Base-by-base conservation (phyloP, 2,329 filamentous ascomycete species). In the Cryoendolithus antarcticus region DNA sequence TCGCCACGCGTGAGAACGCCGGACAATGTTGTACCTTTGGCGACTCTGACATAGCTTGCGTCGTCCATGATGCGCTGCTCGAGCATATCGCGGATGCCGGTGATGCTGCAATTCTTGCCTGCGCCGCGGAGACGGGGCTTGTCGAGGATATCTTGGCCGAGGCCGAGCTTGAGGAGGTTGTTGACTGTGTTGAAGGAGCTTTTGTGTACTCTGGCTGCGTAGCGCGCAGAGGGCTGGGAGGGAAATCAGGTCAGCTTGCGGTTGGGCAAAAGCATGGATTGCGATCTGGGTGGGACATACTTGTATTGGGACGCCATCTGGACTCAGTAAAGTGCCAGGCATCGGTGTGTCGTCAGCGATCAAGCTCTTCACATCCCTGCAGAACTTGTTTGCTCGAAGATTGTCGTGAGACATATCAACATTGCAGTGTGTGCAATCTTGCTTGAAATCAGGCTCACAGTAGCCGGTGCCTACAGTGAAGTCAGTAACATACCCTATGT, bases 291-390 rank as follows among this genome's bases (percentile, higher is more conserved):
- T 32, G 21, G 33, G 28, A 31, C 30, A 30, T 15, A 33, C 15
- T 4, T 24, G 11, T 30, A 41, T 30, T 12, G 76, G 72, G 10
- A 63, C 57, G 0, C 81, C 82, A 1, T 60, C 55, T 0, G 68
- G 54, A 6, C 74, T 64, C 6, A 85, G 64, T 4, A 85, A 55
- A 0, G 81, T 86, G 1, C 82, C 81, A 0, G 79, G 76, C 65
- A 88, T 74, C 0, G 80, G 75, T 1, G 61, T 53, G 9, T 64
- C 48, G 3, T 65, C 48, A 3, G 57, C 43, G 3, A 74, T 48
- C 0, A 84, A 62, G 0, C 52, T 50, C 15, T 65, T 54, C 4
- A 71, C 57, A 49, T 86, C 80, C 9, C 55, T 58, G 35, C 65
- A 62, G 48, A 86, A 83, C 47, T 77, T 81, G 32, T 58, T 64